A percentile compares a stretch with the other conserved stretches of the same genome.
Evolutionary conservation across 768 basidiomycete species (phyloP).

Genomic region (Brasilioporus rufonigricans): DNA sequence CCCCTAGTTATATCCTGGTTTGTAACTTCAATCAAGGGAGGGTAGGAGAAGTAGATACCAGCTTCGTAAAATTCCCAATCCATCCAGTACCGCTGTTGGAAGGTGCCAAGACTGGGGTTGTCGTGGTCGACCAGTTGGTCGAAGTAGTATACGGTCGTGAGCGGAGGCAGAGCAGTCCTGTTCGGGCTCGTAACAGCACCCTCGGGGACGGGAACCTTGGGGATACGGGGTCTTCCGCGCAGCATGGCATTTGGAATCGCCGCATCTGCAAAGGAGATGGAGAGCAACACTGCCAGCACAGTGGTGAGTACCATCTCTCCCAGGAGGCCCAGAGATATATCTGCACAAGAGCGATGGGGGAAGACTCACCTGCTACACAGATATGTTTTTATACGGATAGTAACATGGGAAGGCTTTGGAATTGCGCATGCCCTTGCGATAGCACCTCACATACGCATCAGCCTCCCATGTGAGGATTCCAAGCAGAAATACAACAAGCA

Average conservation of each 20-base stretch:
- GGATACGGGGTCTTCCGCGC: slow-evolving; percentile 16
- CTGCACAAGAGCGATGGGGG: not conserved
- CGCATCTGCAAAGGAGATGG: slow-evolving; percentile 16
- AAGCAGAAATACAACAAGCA: not conserved
- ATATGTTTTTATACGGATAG: slow-evolving; percentile 4
- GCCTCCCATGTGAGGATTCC: not conserved
- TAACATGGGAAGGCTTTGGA: slow-evolving; percentile 5
- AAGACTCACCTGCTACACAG: not conserved
- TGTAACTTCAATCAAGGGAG: not conserved
- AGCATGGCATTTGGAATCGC: slow-evolving; percentile 21
- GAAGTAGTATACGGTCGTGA: slow-evolving; percentile 30
- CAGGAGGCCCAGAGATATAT: not conserved
- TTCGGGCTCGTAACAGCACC: slow-evolving; percentile 14
- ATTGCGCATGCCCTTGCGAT: slow-evolving; percentile 1
- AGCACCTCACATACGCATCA: slow-evolving; percentile 4
- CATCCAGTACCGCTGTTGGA: slow-evolving; percentile 73
- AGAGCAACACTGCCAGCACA: slow-evolving; percentile 9
- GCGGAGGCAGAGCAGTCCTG: slow-evolving; percentile 25
- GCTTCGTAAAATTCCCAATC: slow-evolving; percentile 65
- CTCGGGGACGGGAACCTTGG: slow-evolving; percentile 10
- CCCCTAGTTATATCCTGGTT: slow-evolving; percentile 9
- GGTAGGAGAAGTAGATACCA: slow-evolving; percentile 31
- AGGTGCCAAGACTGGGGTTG: slow-evolving; percentile 65
- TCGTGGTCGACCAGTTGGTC: slow-evolving; percentile 43
- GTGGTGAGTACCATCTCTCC: slow-evolving; percentile 11